Evolutionary conservation across 352 stramenopile species (phyloP), one percentile per base, ranked within the genome.

Genomic region (Pythium brachiatum): DNA sequence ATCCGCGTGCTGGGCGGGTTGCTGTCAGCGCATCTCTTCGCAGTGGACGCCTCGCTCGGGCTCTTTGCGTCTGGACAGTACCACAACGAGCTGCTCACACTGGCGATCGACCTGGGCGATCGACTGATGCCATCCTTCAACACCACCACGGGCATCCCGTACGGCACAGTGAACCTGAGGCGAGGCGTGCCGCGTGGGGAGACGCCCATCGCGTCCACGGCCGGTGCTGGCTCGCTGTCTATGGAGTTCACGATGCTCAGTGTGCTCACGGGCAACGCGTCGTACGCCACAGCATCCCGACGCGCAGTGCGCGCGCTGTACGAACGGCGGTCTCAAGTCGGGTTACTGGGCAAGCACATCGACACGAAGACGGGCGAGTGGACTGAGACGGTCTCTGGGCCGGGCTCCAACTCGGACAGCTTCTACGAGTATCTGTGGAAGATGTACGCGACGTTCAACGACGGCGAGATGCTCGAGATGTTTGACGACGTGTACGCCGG

Each of bases 351-450:
- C 36, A 98, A 98, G 60, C 96, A 99, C 73, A 98, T 99, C 57
- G 86, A 99, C 73, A 92, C 92, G 7, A 69, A 85, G 15, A 95
- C 66, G 12, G 95, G 96, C 23, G 80, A 92, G 2, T 95, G 86
- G 86, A 92, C 79, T 27, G 86, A 95, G 66, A 83, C 73, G 1
- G 58, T 79, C 0, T 92, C 86, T 0, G 92, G 93, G 21, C 76
- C 94, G 7, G 95, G 94, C 8, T 90, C 85, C 9, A 99, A 99
- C 69, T 97, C 94, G 6, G 97, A 99, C 74, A 98, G 88, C 41
- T 99, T 99, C 65, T 99, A 98, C 75, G 97, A 99, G 76, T 99
- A 99, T 63, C 72, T 98, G 16, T 69, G 98, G 48, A 99, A 99
- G 73, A 96, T 97, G 73, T 98, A 98, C 69, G 81, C 96, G 48